Evolutionary conservation across 192 early-diverging fungal genomes (phyloP), one percentile per base, ranked within the genome.

Genomic region (Spizellomyces sp.): DNA sequence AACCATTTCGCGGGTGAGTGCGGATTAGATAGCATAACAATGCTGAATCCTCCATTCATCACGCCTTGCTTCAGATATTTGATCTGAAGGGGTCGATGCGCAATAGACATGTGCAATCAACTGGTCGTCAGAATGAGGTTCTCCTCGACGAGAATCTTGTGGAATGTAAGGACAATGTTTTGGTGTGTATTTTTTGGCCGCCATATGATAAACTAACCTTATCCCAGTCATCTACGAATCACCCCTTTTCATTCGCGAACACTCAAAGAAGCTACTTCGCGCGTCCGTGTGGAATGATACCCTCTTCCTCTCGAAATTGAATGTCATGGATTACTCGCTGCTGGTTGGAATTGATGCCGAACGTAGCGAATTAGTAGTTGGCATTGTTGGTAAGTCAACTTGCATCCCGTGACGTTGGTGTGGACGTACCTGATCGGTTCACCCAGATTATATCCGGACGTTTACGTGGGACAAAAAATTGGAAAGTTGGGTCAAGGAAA

Each of bases 381-480:
- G 97, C 6, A 98, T 99, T 62, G 95, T 99, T 68, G 91, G 91
- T 92, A 82, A 72, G 79, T 78, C 36, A 46, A 62, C 61, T 12
- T 36, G 9, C 68, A 48, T 19, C n/a, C 22, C 21, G n/a, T 22
- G 61, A 44, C 47, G 42, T 66, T 3, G 27, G 27, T 36, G 27
- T 36, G 69, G 9, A 15, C 3, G 52, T 55, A n/a, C 1, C 19
- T 19, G 19, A 15, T 19, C 52, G 2, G 15, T 36, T 36, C 27
- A 36, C 27, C 1, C 69, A 79, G 97, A 99, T 74, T 98, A 94
- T 81, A 97, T 98, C 54, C 90, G 96, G 56, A 95, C 94, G 7
- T 99, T 96, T 76, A 99, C 96, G 0, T 99, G 96, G 95, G 97
- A 99, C 76, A 99, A 99, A 82, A 94, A 94, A 79, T 75, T 99